Percentiles rank a stretch among this genome's conserved stretches.
Evolutionary conservation across 2,329 filamentous ascomycete genomes (phyloP).

Genomic region (Botrytis hyacinthi): DNA sequence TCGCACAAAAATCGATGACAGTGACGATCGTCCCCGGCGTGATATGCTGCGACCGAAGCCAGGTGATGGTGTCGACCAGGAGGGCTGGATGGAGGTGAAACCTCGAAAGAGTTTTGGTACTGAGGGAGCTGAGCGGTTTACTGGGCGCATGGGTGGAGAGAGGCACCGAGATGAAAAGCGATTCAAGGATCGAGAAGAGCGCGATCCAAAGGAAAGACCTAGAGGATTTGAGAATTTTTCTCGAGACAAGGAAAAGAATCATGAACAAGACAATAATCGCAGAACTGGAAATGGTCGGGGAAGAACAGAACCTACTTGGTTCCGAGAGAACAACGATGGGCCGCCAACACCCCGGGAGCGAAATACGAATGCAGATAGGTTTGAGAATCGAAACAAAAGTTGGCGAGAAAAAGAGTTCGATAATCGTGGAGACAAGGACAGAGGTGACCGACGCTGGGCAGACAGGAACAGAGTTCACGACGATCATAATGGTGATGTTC

Average conservation of each 20-base stretch:
- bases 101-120: constrained; percentile 71
- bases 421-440: constrained; percentile 34
- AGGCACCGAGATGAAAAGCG: constrained; percentile 44
- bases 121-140: constrained; percentile 69
- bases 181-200: constrained; percentile 53
- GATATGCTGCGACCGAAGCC: constrained; percentile 51
- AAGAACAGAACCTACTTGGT: constrained; percentile 73
- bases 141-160: constrained; percentile 60
- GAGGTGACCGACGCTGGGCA: constrained; percentile 31
- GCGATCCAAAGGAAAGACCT: constrained; percentile 51
- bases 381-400: constrained; percentile 37
- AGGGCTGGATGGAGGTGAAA: constrained; percentile 73
- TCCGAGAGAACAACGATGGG: constrained; percentile 48
- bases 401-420: constrained; percentile 45
- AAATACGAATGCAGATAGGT: constrained; percentile 38
- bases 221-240: constrained; percentile 52
- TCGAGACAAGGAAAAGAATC: constrained; percentile 51
- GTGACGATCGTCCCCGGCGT: constrained; percentile 50
- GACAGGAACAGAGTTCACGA: constrained; percentile 56
- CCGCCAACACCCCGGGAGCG: constrained; percentile 36
- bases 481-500: constrained; percentile 38
- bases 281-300: constrained; percentile 65
- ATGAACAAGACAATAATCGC: constrained; percentile 49
- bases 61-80: constrained; percentile 58
- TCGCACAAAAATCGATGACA: constrained; percentile 51